Evolutionary conservation across 2,329 filamentous ascomycete species (phyloP).

Genomic region (Pseudogymnoascus sp.): DNA sequence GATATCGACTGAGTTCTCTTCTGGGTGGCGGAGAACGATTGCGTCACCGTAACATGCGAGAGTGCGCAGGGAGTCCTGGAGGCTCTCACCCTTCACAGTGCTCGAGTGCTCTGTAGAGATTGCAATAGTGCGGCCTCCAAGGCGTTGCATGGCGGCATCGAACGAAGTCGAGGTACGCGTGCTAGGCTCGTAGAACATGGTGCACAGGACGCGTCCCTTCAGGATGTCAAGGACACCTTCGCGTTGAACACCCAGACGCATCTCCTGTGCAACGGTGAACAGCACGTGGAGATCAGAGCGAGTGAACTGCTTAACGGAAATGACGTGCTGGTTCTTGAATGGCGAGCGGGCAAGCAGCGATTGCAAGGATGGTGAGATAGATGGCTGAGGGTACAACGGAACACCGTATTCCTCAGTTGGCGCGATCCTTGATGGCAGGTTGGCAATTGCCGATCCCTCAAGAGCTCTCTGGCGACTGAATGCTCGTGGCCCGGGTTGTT

Average conservation of each 20-base stretch:
- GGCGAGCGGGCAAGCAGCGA: slow-evolving; percentile 72
- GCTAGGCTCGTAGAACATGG: slow-evolving; percentile 96
- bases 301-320: slow-evolving; percentile 87
- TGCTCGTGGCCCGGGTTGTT: slow-evolving; percentile 30
- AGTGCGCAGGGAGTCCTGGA: slow-evolving; percentile 90
- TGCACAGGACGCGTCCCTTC: slow-evolving; percentile 78
- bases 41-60: slow-evolving; percentile 92
- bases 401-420: slow-evolving; percentile 42
- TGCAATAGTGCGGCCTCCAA: slow-evolving; percentile 79
- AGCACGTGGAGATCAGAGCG: slow-evolving; percentile 84
- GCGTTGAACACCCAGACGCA: slow-evolving; percentile 90
- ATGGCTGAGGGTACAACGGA: slow-evolving; percentile 43
- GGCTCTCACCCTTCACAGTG: slow-evolving; percentile 86
- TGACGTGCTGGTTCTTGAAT: slow-evolving; percentile 84
- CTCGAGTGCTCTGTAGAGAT: slow-evolving; percentile 81
- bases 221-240: slow-evolving; percentile 84
- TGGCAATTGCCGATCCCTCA: slow-evolving; percentile 33
- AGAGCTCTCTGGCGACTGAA: slow-evolving; percentile 31
- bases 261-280: slow-evolving; percentile 95
- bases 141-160: slow-evolving; percentile 95
- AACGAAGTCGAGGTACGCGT: slow-evolving; percentile 94
- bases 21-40: slow-evolving; percentile 89
- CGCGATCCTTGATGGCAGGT: slow-evolving; percentile 28
- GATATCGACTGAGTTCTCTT: slow-evolving; percentile 70
- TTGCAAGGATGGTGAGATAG: slow-evolving; percentile 56